phyloP scores from a whole-genome alignment of 345 rosid species.

The Salix koriyanagi region DNA sequence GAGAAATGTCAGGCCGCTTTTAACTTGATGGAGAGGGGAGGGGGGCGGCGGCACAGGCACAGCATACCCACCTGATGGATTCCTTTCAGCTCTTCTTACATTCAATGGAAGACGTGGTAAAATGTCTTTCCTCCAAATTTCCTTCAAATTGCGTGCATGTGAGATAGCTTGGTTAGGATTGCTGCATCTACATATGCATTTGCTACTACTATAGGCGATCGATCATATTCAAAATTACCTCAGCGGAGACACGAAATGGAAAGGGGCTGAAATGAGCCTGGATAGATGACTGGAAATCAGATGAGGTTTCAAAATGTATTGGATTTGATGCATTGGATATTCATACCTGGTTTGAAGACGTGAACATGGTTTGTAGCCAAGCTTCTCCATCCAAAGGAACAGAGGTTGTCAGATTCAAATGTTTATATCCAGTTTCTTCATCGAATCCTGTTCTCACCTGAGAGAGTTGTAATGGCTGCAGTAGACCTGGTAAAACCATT shows the following conservation, averaged over 20 bases:
- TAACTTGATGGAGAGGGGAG: no score
- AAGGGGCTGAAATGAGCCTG: constrained; percentile 48
- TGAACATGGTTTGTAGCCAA: constrained; percentile 23
- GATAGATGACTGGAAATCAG: constrained; percentile 52
- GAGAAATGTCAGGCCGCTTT: not conserved
- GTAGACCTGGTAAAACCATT: constrained; percentile 52
- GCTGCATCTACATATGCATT: not conserved
- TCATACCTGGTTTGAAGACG: constrained; percentile 33
- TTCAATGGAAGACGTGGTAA: constrained; percentile 40
- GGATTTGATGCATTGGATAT: constrained; percentile 34
- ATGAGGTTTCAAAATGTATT: constrained; percentile 41
- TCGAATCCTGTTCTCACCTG: constrained; percentile 29
- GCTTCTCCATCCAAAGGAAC: constrained; percentile 35
- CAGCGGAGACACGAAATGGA: constrained; percentile 34
- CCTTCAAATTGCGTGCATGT: constrained; percentile 35
- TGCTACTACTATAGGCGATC: not conserved
- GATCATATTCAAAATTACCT: constrained; percentile 34
- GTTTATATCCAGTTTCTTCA: constrained; percentile 32
- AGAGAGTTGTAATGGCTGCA: constrained; percentile 45
- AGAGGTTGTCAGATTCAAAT: constrained; percentile 22
- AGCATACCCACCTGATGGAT: constrained; percentile 35
- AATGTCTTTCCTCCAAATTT: constrained; percentile 40
- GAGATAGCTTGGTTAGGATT: constrained; percentile 8
- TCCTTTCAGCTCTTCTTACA: constrained; percentile 30
- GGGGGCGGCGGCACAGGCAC: not conserved